Conservation (phyloP, 108 stramenopile species). For the Nitzschia sp. region DNA sequence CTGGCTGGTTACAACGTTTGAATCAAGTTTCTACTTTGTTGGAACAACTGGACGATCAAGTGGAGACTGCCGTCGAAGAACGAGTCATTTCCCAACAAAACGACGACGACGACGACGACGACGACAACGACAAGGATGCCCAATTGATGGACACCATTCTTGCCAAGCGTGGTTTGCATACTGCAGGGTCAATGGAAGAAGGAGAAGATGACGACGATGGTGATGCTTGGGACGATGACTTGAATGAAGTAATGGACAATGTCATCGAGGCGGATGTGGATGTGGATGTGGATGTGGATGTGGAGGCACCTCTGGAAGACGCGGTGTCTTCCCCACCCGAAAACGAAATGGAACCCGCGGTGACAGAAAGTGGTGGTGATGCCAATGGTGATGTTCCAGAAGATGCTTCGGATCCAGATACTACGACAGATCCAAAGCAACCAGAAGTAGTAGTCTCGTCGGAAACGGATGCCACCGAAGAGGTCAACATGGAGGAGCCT, state of each 20-base stretch:
- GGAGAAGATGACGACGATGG: constrained; percentile 23
- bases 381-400: too few species aligned
- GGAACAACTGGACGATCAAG: constrained; percentile 68
- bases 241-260: too few species aligned
- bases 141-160: constrained; percentile 41
- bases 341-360: neutral
- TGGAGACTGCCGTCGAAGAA: constrained; percentile 69
- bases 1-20: constrained; percentile 50
- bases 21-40: constrained; percentile 67
- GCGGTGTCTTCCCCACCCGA: neutral
- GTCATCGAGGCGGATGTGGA: neutral
- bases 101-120: constrained; percentile 18
- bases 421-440: too few species aligned
- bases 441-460: too few species aligned
- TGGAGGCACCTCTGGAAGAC: neutral
- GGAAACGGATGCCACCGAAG: too few species aligned
- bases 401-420: too few species aligned
- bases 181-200: constrained; percentile 3
- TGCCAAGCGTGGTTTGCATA: constrained; percentile 46
- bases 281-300: neutral
- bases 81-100: constrained; percentile 5
- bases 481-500: too few species aligned
- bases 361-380: too few species aligned
- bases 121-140: constrained; percentile 3
- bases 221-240: neutral